Evolutionary conservation across 2,329 filamentous ascomycete genomes (phyloP).

Genomic region (Tetracladium maxilliforme): DNA sequence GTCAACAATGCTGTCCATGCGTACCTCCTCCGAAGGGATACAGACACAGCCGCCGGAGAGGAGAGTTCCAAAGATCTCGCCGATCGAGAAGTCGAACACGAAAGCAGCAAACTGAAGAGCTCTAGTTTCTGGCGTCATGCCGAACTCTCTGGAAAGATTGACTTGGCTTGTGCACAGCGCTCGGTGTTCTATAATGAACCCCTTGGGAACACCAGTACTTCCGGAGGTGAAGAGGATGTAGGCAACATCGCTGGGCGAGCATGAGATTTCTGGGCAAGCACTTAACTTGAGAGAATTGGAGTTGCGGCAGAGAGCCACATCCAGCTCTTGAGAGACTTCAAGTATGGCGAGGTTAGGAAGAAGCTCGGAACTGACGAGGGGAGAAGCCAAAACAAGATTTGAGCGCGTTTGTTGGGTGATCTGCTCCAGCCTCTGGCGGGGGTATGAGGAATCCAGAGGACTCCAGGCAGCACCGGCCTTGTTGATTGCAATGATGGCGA

Average conservation of each 20-base stretch:
- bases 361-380: too few species aligned
- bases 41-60: constrained; percentile 8
- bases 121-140: constrained; percentile 1
- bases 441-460: constrained; percentile 11
- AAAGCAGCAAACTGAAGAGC: constrained; percentile 7
- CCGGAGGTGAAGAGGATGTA: constrained; percentile 23
- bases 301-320: too few species aligned
- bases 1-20: constrained; percentile 6
- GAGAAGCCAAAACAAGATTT: too few species aligned
- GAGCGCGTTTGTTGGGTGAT: too few species aligned
- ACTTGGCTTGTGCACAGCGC: constrained; percentile 5
- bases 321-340: too few species aligned
- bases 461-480: constrained; percentile 13
- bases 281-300: too few species aligned
- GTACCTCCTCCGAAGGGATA: constrained; percentile 7
- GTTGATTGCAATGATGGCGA: constrained; percentile 12
- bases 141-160: constrained; percentile 4
- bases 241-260: background rate
- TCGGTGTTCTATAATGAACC: constrained; percentile 20
- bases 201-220: constrained; percentile 33
- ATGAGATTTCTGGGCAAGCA: too few species aligned
- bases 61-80: constrained; percentile 9
- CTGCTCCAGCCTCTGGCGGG: too few species aligned
- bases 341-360: too few species aligned
- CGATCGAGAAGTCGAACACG: constrained; percentile 7